Conservation (phyloP, 2,329 filamentous ascomycete species). For the Cercospora janseana region DNA sequence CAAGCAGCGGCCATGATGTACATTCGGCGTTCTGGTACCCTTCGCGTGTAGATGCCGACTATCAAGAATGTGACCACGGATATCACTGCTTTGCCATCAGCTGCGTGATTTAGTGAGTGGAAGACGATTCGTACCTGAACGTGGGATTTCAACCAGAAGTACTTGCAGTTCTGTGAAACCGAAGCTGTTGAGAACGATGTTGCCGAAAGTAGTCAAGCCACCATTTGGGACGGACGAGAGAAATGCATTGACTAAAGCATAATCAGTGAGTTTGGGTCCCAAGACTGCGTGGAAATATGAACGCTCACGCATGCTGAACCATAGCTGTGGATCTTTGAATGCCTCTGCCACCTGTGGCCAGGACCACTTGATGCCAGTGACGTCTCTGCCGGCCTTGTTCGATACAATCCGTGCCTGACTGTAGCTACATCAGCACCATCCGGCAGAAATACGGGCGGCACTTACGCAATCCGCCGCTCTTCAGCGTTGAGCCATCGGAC, state of each 20-base stretch:
- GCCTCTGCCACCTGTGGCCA: conserved; percentile 33
- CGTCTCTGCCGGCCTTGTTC: conserved; percentile 35
- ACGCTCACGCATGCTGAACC: conserved; percentile 26
- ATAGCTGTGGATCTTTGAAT: conserved; percentile 33
- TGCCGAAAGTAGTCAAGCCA: conserved; percentile 30
- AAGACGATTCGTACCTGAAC: conserved; percentile 23
- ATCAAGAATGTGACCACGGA: conserved; percentile 37
- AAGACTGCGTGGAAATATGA: background rate
- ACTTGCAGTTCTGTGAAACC: conserved; percentile 37
- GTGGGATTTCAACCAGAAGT: conserved; percentile 37
- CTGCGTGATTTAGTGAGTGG: background rate
- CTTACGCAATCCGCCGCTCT: conserved; percentile 32
- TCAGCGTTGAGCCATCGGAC: conserved; percentile 32
- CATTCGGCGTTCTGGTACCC: conserved; percentile 34
- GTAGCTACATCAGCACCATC: background rate
- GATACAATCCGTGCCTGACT: conserved; percentile 32
- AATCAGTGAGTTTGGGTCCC: background rate
- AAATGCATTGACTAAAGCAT: conserved; percentile 29
- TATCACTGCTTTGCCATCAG: conserved; percentile 21
- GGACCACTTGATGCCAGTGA: conserved; percentile 33
- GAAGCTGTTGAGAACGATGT: conserved; percentile 31
- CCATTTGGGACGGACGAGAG: conserved; percentile 32
- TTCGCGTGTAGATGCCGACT: conserved; percentile 37
- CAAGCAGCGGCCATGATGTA: conserved; percentile 37
- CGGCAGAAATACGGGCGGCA: background rate